A percentile compares a stretch with the other conserved stretches of the same genome.
These are phyloP conservation scores for Colletotrichum liriopes DNA, from an alignment of 2,329 filamentous ascomycete species.

Conservation along the genomic window DNA sequence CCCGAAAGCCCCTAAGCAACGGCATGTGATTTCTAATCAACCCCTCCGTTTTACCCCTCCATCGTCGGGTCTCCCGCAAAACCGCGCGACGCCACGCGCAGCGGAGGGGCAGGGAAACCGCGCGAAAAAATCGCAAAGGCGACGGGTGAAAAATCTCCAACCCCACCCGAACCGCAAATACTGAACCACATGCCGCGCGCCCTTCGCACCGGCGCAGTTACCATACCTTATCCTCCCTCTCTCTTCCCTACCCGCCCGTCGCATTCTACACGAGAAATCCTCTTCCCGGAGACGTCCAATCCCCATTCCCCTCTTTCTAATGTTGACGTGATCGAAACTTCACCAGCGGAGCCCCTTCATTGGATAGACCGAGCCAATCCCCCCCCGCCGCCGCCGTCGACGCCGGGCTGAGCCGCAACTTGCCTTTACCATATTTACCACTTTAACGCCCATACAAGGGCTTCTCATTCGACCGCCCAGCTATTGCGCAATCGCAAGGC, in stretches of 20 bases:
- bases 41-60: constrained; percentile 39
- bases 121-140: not conserved
- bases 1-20: constrained; percentile 17
- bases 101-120: not conserved
- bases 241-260: not conserved
- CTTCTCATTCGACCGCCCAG: constrained; percentile 30
- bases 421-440: constrained; percentile 15
- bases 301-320: constrained; percentile 7
- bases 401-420: constrained; percentile 39
- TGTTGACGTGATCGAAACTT: constrained; percentile 34
- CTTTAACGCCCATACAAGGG: constrained; percentile 4
- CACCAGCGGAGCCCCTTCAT: constrained; percentile 6
- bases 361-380: constrained; percentile 1
- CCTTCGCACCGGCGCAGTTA: constrained; percentile 12
- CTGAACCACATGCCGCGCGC: constrained; percentile 10
- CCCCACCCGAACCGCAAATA: not conserved
- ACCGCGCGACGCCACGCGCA: constrained; percentile 9
- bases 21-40: constrained; percentile 43
- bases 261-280: not conserved
- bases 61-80: constrained; percentile 13
- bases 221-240: constrained; percentile 22
- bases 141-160: constrained; percentile 11
- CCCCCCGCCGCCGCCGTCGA: constrained; percentile 18
- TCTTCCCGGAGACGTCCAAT: constrained; percentile 21
- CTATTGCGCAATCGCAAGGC: constrained; percentile 37